These are phyloP conservation scores for Nelumbo lutea DNA, from an alignment of 164 flowering plant species.

Conservation along the genomic window DNA sequence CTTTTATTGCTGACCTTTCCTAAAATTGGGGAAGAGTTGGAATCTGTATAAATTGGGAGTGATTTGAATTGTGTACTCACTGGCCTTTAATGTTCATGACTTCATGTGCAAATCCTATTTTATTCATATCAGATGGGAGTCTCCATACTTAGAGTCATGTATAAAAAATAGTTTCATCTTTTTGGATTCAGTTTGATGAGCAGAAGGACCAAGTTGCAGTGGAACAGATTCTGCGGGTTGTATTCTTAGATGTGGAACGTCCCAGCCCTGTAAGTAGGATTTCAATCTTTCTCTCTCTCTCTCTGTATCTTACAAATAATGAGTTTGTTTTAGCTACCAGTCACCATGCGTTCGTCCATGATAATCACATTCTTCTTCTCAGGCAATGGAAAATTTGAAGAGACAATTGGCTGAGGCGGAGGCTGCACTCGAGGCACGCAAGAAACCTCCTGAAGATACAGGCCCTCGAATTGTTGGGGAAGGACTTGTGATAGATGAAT, in stretches of 20 bases:
- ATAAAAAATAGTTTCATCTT: neutral
- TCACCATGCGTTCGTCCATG: neutral
- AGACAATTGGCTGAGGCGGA: slow-evolving; percentile 93
- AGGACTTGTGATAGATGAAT: slow-evolving; percentile 95
- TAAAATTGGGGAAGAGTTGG: too few relatives aligned
- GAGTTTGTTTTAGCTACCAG: neutral
- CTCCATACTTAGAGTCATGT: neutral
- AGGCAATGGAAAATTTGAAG: slow-evolving; percentile 86
- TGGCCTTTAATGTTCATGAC: too few relatives aligned
- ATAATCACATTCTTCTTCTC: neutral
- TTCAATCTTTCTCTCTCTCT: neutral
- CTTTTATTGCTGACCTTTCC: too few relatives aligned
- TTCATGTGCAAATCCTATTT: too few relatives aligned
- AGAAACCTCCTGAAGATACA: slow-evolving; percentile 74
- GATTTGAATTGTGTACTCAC: too few relatives aligned
- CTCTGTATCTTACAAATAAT: too few relatives aligned
- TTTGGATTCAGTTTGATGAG: slow-evolving; percentile 75
- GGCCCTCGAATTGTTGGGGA: slow-evolving; percentile 82
- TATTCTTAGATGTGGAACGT: slow-evolving; percentile 71
- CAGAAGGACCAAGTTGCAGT: slow-evolving; percentile 79
- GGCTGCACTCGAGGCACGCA: slow-evolving; percentile 71
- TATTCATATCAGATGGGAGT: too few relatives aligned
- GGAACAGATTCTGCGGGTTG: slow-evolving; percentile 73
- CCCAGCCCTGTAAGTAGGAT: slow-evolving; percentile 60
- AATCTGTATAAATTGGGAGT: too few relatives aligned